Evolutionary conservation across 202 grass and related monocot species (phyloP).

Genomic region (Schoenoplectus tabernaemontani): DNA sequence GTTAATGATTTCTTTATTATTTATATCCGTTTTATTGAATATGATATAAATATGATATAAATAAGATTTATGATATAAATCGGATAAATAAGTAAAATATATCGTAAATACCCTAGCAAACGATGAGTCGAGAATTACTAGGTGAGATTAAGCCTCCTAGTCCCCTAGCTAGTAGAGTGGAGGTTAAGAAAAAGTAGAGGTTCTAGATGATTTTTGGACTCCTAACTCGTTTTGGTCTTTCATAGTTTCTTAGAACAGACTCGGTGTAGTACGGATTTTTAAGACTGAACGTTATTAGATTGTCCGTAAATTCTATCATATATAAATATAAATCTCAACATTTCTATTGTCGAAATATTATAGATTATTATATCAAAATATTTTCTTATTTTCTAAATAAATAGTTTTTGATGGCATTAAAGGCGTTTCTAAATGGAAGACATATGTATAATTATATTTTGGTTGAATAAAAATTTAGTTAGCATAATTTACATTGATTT

Average conservation of each 20-base stretch:
- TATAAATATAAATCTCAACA: no score
- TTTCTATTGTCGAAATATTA: no score
- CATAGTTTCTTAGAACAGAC: neutral
- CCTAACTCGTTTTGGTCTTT: neutral
- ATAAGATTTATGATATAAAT: no score
- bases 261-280: neutral
- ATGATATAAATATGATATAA: no score
- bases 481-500: neutral
- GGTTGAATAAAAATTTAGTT: neutral
- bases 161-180: neutral
- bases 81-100: no score
- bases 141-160: neutral
- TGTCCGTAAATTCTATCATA: no score
- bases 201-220: neutral
- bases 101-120: no score
- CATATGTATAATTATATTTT: neutral
- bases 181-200: no score
- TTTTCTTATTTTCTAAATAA: neutral
- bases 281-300: neutral
- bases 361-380: no score
- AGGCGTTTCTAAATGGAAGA: no score
- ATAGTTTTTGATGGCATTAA: neutral
- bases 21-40: no score
- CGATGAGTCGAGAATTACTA: slow-evolving; percentile 2
- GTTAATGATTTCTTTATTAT: no score